A percentile compares a stretch with the other conserved stretches of the same genome.
Evolutionary conservation across 495 filamentous ascomycete genomes (phyloP).

Genomic region (Aspergillus indologenus): DNA sequence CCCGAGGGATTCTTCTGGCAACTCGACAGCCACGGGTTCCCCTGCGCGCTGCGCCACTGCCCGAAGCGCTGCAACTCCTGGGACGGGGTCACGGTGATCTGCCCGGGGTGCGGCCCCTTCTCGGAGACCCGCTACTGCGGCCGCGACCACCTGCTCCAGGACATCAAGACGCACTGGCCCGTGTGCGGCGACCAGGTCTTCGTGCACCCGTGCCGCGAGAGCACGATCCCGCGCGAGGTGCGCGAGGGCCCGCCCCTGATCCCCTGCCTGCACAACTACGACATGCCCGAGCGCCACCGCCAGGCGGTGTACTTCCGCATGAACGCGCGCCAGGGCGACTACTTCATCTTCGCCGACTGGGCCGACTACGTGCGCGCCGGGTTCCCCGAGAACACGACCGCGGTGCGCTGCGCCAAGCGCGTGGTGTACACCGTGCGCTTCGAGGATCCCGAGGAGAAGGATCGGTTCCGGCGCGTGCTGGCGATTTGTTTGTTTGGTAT

Average conservation of each 20-base stretch:
- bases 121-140: slow-evolving; percentile 40
- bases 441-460: slow-evolving; percentile 25
- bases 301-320: slow-evolving; percentile 35
- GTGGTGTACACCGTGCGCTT: slow-evolving; percentile 20
- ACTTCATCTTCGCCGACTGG: slow-evolving; percentile 40
- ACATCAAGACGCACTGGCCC: slow-evolving; percentile 35
- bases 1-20: slow-evolving; percentile 24
- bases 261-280: slow-evolving; percentile 27
- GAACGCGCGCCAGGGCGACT: slow-evolving; percentile 28
- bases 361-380: slow-evolving; percentile 12
- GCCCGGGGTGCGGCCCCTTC: slow-evolving; percentile 44
- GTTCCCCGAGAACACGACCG: slow-evolving; percentile 6
- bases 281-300: slow-evolving; percentile 34
- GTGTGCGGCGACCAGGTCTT: slow-evolving; percentile 26
- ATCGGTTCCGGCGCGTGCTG: slow-evolving; percentile 38
- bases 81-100: slow-evolving; percentile 37
- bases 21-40: slow-evolving; percentile 23
- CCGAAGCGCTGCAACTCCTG: slow-evolving; percentile 51
- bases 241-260: slow-evolving; percentile 26
- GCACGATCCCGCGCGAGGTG: slow-evolving; percentile 21
- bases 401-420: slow-evolving; percentile 25
- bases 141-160: slow-evolving; percentile 33
- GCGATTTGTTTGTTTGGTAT: slow-evolving; percentile 36
- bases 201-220: slow-evolving; percentile 12
- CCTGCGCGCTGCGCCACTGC: slow-evolving; percentile 32